A percentile compares a stretch with the other conserved stretches of the same genome.
phyloP scores from a whole-genome alignment of 257 asterid species.

The Solanum appendiculatum region DNA sequence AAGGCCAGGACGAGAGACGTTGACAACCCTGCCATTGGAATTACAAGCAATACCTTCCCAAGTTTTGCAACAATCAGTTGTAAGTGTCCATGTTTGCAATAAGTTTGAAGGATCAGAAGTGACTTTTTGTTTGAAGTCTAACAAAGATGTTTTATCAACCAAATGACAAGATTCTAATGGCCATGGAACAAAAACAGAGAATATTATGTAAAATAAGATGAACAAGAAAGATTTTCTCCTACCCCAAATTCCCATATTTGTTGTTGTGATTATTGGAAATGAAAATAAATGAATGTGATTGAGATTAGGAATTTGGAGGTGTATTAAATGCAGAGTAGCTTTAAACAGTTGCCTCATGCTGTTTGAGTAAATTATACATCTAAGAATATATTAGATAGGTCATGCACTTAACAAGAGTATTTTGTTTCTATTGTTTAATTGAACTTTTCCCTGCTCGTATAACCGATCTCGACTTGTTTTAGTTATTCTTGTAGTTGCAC shows the following conservation, averaged over 20 bases:
- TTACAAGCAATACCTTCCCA: conserved; percentile 61
- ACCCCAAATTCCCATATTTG: conserved; percentile 12
- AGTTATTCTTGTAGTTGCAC: not conserved
- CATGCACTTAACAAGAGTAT: not conserved
- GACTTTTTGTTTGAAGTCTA: conserved; percentile 43
- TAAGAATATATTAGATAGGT: not conserved
- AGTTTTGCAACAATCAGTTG: conserved; percentile 49
- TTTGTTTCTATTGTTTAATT: not conserved
- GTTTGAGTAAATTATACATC: not conserved
- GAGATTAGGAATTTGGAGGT: not conserved
- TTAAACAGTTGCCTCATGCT: not conserved
- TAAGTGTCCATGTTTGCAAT: conserved; percentile 43
- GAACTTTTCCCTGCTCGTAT: not conserved
- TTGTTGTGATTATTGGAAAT: not conserved
- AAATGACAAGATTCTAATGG: conserved; percentile 36
- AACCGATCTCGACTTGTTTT: not conserved
- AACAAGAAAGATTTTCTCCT: conserved; percentile 12
- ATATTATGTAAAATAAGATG: conserved; percentile 4
- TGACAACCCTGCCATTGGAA: conserved; percentile 35
- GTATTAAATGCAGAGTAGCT: not conserved
- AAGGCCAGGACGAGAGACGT: conserved; percentile 42
- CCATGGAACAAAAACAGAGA: not conserved
- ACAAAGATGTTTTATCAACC: conserved; percentile 36
- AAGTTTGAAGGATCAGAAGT: conserved; percentile 35
- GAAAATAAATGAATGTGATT: not conserved